Base-by-base conservation (phyloP, 331 rosid species). In the Pyracantha coccinea region DNA sequence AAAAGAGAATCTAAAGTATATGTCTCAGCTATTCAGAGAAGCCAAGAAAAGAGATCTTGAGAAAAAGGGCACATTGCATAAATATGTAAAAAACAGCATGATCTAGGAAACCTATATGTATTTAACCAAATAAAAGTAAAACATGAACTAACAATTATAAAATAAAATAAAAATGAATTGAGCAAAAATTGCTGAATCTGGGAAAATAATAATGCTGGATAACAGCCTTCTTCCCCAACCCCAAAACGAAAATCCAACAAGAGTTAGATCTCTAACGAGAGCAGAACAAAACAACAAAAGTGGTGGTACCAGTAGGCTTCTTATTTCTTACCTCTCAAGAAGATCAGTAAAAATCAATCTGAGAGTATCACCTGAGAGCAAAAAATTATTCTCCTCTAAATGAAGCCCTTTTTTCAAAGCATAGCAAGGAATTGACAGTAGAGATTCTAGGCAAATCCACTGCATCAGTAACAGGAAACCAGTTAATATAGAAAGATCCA, bases 381-480 rank as follows among this genome's bases (percentile, higher is more conserved):
- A 81, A 63, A 70, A 25, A 17, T 23, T 25, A 58, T 72, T 75
- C 76, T 71, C 88, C 82, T 70, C 94, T 67, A 81, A 69, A 74
- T 57, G 73, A 75, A 84, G 69, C 61, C 86, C 92, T 60, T 77
- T 80, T 68, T 57, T 79, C 50, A 78, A 70, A 74, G 96, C 89
- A 71, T 68, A 52, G 58, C 77, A 71, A 47, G 92, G 92, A 81
- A 91, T 85, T 32, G 92, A 91, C 73, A 91, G 76, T 82, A 93
- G 87, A 71, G 89, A 87, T 79, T 93, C 97, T 6, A 91, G 85
- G 87, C 97, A 91, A 80, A 72, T 86, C 98, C 98, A 91, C 98
- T 93, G 91, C 77, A 83, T 64, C 75, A 81, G 69, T 54, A 72
- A 83, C 61, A 73, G 72, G 35, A 33, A 68, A 69, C 41, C 20